Conservation (phyloP, 2,329 filamentous ascomycete species). For the Talaromyces islandicus region DNA sequence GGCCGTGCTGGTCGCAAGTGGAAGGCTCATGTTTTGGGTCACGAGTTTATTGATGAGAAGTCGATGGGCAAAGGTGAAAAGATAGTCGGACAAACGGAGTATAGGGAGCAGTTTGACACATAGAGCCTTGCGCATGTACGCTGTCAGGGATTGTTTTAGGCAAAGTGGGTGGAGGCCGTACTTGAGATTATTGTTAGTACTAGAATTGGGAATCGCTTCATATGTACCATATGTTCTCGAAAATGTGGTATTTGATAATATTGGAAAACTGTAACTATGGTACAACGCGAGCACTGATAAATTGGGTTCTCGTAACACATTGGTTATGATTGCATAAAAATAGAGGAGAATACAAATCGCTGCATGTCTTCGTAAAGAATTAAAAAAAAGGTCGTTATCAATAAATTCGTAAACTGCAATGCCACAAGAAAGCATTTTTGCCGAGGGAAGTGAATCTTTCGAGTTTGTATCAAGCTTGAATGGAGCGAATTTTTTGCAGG, state of each 20-base stretch:
- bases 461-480: constrained; percentile 3
- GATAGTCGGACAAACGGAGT: background rate
- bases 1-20: background rate
- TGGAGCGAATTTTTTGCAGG: constrained; percentile 8
- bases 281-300: background rate
- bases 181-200: no score
- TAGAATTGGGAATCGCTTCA: no score
- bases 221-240: no score
- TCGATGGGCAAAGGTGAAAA: background rate
- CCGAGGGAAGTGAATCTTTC: background rate
- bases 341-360: background rate
- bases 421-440: background rate
- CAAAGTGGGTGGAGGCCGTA: no score
- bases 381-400: background rate
- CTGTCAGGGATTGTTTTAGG: background rate
- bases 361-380: background rate
- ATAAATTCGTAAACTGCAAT: background rate
- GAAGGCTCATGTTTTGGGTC: background rate
- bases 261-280: background rate
- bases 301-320: background rate
- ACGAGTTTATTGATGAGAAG: background rate
- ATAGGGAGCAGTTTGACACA: background rate
- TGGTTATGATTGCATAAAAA: background rate
- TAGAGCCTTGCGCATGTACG: background rate
- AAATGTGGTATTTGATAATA: background rate